Conservation (phyloP, 306 rosid species). For the Albizia julibrissin region DNA sequence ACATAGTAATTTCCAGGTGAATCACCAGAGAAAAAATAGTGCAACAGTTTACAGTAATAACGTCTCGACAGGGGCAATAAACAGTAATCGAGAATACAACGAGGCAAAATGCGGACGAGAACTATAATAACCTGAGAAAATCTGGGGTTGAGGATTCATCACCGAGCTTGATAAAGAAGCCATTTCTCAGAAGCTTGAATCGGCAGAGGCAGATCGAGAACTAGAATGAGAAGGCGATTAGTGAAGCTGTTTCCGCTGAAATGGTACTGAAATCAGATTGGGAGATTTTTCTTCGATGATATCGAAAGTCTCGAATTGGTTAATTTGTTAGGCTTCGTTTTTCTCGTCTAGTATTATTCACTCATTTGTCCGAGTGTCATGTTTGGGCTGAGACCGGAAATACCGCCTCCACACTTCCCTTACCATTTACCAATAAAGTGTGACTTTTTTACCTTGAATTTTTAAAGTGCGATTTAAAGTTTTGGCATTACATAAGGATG, state of each 20-base stretch:
- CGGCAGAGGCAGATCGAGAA: not conserved
- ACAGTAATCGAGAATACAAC: not conserved
- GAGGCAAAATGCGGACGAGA: not conserved
- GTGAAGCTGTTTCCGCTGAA: not conserved
- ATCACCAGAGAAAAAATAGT: not conserved
- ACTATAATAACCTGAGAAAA: slow-evolving; percentile 36
- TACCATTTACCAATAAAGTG: too few species aligned
- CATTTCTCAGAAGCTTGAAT: slow-evolving; percentile 33
- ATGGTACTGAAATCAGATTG: not conserved
- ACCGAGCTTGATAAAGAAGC: slow-evolving; percentile 41
- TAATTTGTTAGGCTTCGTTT: not conserved
- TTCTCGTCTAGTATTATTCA: not conserved
- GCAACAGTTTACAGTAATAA: not conserved
- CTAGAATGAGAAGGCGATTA: not conserved
- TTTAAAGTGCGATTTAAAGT: too few species aligned
- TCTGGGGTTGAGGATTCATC: slow-evolving; percentile 32
- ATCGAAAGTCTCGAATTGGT: not conserved
- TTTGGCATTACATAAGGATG: too few species aligned
- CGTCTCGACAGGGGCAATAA: not conserved
- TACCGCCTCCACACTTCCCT: too few species aligned
- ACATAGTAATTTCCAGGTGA: not conserved
- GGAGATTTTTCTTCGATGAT: slow-evolving; percentile 10
- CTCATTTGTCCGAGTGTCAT: not conserved
- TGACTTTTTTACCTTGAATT: too few species aligned
- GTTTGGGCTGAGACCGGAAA: not conserved